Evolutionary conservation across 495 filamentous ascomycete genomes (phyloP), one percentile per base, ranked within the genome.

Genomic region (Choiromyces venosus): DNA sequence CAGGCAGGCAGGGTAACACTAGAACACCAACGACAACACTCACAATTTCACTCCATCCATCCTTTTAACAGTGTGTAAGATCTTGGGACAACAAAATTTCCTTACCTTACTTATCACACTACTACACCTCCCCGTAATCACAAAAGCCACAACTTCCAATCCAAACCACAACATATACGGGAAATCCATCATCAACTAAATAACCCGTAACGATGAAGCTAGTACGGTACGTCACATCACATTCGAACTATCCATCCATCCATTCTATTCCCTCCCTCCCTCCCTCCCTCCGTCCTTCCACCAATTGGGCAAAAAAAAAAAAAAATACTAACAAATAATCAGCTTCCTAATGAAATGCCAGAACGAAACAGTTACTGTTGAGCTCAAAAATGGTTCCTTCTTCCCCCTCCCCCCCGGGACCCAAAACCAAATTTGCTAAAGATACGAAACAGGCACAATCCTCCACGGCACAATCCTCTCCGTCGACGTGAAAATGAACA

Each of bases 311-410:
- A 71, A 64, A n/a, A n/a, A n/a, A n/a, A n/a, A n/a, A n/a, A n/a
- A n/a, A n/a, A n/a, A n/a, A n/a, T n/a, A n/a, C 76, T 40, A 70
- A 67, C 38, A 73, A 72, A 65, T 76, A 72, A 78, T 70, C 83
- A 98, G 95, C 78, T 98, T 99, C 83, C 85, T 99, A 70, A 97
- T 98, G 95, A 99, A 98, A 87, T 97, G 93, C 83, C 88, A 89
- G 80, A 98, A 97, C 83, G 95, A 99, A 85, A 96, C 94, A 72
- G 95, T 98, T 73, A 96, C 94, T 14, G 89, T 99, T 79, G 95
- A 99, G 86, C 87, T 98, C 73, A 99, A 99, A 83, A 98, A 97
- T 88, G 95, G 94, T 94, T 83, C 33, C 37, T 38, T 40, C 37
- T 69, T 39, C 66, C 52, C 33, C 66, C 56, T 52, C 69, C 29